phyloP scores from a whole-genome alignment of 2,329 filamentous ascomycete species.

The Sarocladium strictum region DNA sequence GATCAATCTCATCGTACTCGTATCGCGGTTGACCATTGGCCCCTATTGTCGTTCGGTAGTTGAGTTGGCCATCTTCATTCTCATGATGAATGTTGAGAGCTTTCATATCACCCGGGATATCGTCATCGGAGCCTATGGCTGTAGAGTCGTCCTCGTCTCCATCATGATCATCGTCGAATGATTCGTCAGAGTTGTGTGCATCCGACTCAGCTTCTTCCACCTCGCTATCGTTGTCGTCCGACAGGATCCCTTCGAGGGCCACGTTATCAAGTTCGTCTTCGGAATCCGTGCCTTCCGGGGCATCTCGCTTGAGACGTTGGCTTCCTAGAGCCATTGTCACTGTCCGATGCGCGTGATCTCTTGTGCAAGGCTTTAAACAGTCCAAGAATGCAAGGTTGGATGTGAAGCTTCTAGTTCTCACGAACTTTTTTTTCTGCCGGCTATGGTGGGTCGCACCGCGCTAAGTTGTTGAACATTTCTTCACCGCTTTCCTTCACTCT shows the following conservation, averaged over 20 bases:
- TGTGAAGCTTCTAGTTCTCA: not conserved
- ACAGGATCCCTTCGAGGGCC: slow-evolving; percentile 46
- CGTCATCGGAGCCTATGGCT: slow-evolving; percentile 16
- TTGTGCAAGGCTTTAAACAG: not conserved
- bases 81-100: slow-evolving; percentile 27
- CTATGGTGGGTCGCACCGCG: not conserved
- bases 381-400: not conserved
- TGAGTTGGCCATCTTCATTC: slow-evolving; percentile 35
- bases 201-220: slow-evolving; percentile 29
- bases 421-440: slow-evolving; percentile 6
- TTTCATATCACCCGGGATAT: slow-evolving; percentile 20
- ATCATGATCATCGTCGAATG: slow-evolving; percentile 20
- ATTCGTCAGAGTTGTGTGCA: slow-evolving; percentile 32
- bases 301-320: slow-evolving; percentile 55
- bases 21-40: slow-evolving; percentile 89
- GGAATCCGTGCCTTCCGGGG: slow-evolving; percentile 45
- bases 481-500: not conserved
- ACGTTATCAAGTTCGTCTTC: slow-evolving; percentile 55
- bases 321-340: slow-evolving; percentile 20
- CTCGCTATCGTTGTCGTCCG: slow-evolving; percentile 48
- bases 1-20: slow-evolving; percentile 88
- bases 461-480: not conserved
- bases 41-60: slow-evolving; percentile 60
- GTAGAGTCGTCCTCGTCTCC: slow-evolving; percentile 24
- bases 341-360: not conserved